Evolutionary conservation across 1,284 basidiomycete species (phyloP).

Genomic region (Leccinum angustisporum): DNA sequence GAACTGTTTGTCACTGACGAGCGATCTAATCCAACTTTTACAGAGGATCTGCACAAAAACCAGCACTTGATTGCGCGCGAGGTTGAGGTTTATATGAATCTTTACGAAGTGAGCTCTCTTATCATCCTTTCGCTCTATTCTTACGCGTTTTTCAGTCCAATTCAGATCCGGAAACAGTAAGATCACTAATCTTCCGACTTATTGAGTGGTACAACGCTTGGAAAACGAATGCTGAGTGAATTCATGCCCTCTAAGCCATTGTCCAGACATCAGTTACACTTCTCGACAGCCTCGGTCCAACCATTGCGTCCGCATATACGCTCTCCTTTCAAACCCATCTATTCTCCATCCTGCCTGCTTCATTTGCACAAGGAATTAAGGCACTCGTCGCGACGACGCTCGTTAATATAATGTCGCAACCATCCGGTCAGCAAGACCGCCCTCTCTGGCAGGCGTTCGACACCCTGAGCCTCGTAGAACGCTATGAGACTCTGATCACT

Average conservation of each 20-base stretch:
- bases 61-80: constrained; percentile 61
- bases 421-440: constrained; percentile 35
- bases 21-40: constrained; percentile 3
- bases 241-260: constrained; percentile 6
- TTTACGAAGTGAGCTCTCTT: constrained; percentile 54
- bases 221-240: constrained; percentile 59
- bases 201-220: constrained; percentile 69
- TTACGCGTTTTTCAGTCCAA: constrained; percentile 38
- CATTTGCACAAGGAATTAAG: constrained; percentile 66
- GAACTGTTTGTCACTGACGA: not conserved
- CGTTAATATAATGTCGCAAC: constrained; percentile 33
- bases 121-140: constrained; percentile 3
- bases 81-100: constrained; percentile 53
- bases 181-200: constrained; percentile 53
- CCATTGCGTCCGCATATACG: constrained; percentile 58
- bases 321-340: constrained; percentile 69
- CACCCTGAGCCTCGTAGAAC: constrained; percentile 74
- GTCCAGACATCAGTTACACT: constrained; percentile 12
- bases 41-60: constrained; percentile 63
- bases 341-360: constrained; percentile 63
- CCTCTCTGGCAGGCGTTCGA: constrained; percentile 66
- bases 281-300: constrained; percentile 54
- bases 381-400: constrained; percentile 61
- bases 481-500: constrained; percentile 82
- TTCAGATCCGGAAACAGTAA: constrained; percentile 48